Base-by-base conservation (phyloP, 164 flowering plant species). In the Nymphaea thermarum region DNA sequence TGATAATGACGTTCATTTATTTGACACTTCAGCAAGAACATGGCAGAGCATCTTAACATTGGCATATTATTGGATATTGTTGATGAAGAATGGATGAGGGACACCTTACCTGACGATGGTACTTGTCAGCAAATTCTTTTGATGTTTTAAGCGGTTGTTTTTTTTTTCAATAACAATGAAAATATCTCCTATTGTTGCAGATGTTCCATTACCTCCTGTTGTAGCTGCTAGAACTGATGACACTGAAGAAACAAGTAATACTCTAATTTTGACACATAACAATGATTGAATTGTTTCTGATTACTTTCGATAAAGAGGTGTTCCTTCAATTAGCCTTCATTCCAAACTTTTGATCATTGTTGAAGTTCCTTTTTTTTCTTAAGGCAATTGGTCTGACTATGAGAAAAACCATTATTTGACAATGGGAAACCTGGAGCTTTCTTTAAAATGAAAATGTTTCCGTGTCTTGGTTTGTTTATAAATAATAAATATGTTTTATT, bases 31-130 rank as follows among this genome's bases (percentile, higher is more conserved):
- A 66, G 60, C 62, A 66, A 61, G 43, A 67, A 41, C 42, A 83
- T 83, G 88, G 81, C 86, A 59, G 89, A 85, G 51, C 45, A 79
- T 12, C 67, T 77, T 44, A 87, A 80, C 80, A 53, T 82, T 72
- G 93, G 90, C 3, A 66, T 86, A 17, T 75, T 88, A 18, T 81
- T 88, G 25, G 93, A 86, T 65, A 71, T 86, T 42, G 83, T 88
- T 62, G 93, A 86, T 76, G 90, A 88, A 43, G 88, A 88, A 71
- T 86, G 93, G 93, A 86, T 83, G 93, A 82, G 85, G 70, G 89
- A 85, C 71, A 83, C 89, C 36, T 79, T 85, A 16, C 90, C 87
- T 3, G 60, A 77, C 64, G 91, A 89, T 76, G 93, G 92, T 85
- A 76, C 16, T 51, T 53, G 7, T 61, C 8, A 16, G 12, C 17